Percentiles rank a stretch among this genome's conserved stretches.
phyloP scores from a whole-genome alignment of 768 basidiomycete species.

The Hygrocybe coccinea region DNA sequence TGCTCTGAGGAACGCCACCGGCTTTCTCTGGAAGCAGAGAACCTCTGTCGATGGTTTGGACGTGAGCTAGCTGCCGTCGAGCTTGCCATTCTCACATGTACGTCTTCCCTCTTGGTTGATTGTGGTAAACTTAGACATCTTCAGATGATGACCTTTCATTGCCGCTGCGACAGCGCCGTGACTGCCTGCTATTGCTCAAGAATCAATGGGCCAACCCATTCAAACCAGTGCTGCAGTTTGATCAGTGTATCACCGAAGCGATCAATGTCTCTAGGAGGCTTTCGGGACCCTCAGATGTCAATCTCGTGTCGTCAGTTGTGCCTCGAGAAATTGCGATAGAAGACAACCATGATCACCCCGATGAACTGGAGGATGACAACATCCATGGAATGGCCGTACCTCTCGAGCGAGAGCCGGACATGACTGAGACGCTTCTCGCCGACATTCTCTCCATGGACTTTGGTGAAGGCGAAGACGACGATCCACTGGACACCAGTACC shows the following conservation, averaged over 20 bases:
- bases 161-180: conserved; percentile 9
- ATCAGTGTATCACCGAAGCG: background rate
- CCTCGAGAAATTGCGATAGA: background rate
- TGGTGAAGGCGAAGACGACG: background rate
- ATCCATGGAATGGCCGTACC: background rate
- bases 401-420: background rate
- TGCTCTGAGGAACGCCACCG: conserved; percentile 28
- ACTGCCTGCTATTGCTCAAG: conserved; percentile 7
- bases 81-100: conserved; percentile 10
- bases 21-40: conserved; percentile 26
- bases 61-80: conserved; percentile 26
- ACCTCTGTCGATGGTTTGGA: too few relatives aligned
- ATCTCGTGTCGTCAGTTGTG: background rate
- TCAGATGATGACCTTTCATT: conserved; percentile 13
- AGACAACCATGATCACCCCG: background rate
- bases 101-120: too few relatives aligned
- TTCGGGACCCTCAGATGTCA: background rate
- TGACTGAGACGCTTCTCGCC: background rate
- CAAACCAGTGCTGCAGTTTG: conserved; percentile 10
- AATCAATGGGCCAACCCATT: conserved; percentile 13
- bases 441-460: background rate
- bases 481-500: background rate
- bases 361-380: background rate
- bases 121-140: conserved; percentile 8
- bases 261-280: background rate